These are phyloP conservation scores for Penicillium arizonense DNA, from an alignment of 495 filamentous ascomycete species.

Conservation along the genomic window DNA sequence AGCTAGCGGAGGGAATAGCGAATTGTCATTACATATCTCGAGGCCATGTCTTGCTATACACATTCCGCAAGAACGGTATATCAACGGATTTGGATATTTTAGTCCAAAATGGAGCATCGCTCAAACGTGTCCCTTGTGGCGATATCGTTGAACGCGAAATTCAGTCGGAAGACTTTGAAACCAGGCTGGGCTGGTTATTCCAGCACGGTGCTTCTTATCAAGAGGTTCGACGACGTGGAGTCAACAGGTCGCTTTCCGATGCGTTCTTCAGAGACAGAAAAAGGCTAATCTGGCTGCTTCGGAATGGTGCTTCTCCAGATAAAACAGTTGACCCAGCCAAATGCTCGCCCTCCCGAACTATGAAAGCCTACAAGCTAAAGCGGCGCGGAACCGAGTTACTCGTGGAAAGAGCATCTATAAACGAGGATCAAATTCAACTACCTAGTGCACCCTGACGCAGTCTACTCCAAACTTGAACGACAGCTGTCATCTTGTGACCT, in stretches of 20 bases:
- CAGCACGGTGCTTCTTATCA: not conserved
- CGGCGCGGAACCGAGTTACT: no score
- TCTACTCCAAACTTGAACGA: no score
- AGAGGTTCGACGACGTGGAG: not conserved
- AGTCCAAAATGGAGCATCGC: not conserved
- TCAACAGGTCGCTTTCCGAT: not conserved
- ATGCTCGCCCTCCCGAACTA: no score
- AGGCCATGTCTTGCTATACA: constrained; percentile 6
- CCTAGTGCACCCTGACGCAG: no score
- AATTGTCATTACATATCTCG: constrained; percentile 8
- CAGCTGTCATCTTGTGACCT: no score
- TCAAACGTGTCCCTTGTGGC: constrained; percentile 6
- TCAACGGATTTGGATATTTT: not conserved
- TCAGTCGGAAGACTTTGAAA: constrained; percentile 4
- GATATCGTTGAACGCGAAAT: constrained; percentile 3
- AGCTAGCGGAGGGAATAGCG: no score
- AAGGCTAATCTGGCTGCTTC: not conserved
- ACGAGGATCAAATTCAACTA: no score
- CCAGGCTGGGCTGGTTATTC: not conserved
- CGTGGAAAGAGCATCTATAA: no score
- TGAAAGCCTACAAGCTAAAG: no score
- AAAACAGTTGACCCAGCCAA: not conserved
- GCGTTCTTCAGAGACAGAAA: not conserved
- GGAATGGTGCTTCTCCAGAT: not conserved
- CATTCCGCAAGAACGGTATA: constrained; percentile 4